Evolutionary conservation across 1,284 basidiomycete genomes (phyloP), one percentile per base, ranked within the genome.

Genomic region (Mycena sp.): DNA sequence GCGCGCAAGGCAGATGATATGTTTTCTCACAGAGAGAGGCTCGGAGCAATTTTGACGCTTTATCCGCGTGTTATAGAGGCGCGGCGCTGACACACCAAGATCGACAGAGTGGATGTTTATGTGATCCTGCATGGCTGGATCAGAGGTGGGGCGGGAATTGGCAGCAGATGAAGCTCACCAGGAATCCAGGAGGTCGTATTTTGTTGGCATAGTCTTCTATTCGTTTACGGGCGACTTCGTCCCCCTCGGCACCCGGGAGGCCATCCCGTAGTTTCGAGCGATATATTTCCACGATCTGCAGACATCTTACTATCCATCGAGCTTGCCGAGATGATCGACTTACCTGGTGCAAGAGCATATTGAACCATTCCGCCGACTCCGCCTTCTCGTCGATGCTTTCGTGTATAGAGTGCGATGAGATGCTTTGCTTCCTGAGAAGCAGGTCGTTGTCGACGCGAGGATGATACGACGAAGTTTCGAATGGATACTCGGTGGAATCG

Each of bases 361-460:
- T 93, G 65, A 94, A 83, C 92, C 92, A 94, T 69, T 90, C 88
- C 35, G 88, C 83, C 12, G 90, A 89, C 73, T 92, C 92, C 50
- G 76, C 60, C 32, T 71, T 71, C 14, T 64, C 64, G 38, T 72
- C 69, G 14, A 68, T 49, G 14, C 73, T 64, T 21, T 72, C 69
- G 23, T 69, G 61, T 35, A 63, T 68, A 30, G 74, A 67, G 40
- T 75, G 75, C 32, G 75, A 64, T 7, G 72, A 66, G 21, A 70
- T 65, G 49, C 74, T 74, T 41, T 73, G 75, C 54, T 78, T 76
- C 43, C 77, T 77, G 38, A 77, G 69, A 30, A 80, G 69, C 43
- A 76, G 68, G 66, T 85, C 78, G 40, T 75, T 78, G 68, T 85
- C 83, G 46, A 84, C 75, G 59, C 83, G 82, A 10, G 87, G 85